Conservation (phyloP, 352 stramenopile species). For the Phytopythium kandeliae region DNA sequence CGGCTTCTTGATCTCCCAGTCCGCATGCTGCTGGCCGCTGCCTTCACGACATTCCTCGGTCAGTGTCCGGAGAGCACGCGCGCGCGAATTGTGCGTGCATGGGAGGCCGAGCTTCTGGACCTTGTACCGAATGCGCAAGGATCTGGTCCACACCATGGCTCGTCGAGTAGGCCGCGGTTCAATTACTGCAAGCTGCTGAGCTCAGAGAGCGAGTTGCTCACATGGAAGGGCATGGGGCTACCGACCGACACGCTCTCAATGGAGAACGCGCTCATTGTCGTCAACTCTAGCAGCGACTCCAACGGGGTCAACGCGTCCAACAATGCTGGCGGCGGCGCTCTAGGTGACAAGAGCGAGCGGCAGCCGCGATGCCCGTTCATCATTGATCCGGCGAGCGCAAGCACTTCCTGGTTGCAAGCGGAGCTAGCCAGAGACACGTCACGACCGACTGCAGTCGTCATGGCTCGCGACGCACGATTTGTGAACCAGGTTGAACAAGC, state of each 20-base stretch:
- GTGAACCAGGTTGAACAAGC: constrained; percentile 91
- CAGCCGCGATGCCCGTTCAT: constrained; percentile 85
- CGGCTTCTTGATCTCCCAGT: constrained; percentile 82
- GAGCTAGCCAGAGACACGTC: constrained; percentile 84
- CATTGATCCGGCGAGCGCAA: constrained; percentile 90
- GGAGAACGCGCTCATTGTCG: constrained; percentile 92
- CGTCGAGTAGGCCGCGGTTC: constrained; percentile 24
- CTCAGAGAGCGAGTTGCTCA: constrained; percentile 90
- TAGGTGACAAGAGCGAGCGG: neutral
- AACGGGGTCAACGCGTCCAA: neutral
- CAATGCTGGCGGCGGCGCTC: neutral
- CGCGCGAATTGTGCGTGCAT: constrained; percentile 63
- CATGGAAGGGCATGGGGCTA: constrained; percentile 91
- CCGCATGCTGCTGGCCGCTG: constrained; percentile 88
- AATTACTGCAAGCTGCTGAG: constrained; percentile 88
- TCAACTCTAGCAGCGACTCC: constrained; percentile 24
- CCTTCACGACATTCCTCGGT: constrained; percentile 93
- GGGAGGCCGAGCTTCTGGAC: constrained; percentile 68
- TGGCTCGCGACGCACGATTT: constrained; percentile 84
- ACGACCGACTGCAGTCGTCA: constrained; percentile 84
- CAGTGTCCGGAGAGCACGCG: constrained; percentile 89
- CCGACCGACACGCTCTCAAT: constrained; percentile 91
- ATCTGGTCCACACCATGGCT: constrained; percentile 10
- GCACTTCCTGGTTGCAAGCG: constrained; percentile 86
- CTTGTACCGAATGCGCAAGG: constrained; percentile 4